Base-by-base conservation (phyloP, 116 monocot species). In the Papilionanthe hybrid region DNA sequence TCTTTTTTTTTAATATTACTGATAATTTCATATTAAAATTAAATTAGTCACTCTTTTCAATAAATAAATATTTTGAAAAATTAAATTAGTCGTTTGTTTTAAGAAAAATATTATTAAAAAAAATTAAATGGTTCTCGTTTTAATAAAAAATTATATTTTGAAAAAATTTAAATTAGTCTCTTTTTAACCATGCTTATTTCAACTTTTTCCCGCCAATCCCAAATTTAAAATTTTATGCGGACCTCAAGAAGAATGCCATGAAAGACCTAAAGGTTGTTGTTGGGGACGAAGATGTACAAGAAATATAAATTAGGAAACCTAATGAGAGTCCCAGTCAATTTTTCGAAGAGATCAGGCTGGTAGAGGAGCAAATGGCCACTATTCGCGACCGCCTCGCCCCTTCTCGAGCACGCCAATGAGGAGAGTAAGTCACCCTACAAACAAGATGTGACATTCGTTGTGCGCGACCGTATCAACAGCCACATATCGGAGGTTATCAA, bases 401-500 rank as follows among this genome's bases (percentile, higher is more conserved):
- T 82, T 37, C 89, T 97, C 58, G 89, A 97, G 74, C 77, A 86
- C 75, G 87, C 86, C 18, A 92, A 89, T 80, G 91, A 94, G 72
- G 90, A 88, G 82, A 81, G 85, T 77, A 92, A 87, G 76, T 84
- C 92, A 74, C 76, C 87, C 80, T 85, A 85, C 89, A 81, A 87
- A 44, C 88, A 92, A 7, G 94, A 94, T 32, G 82, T 85, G 23
- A 83, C 90, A 66, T 75, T 80, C 13, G 77, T 84, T 58, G 75
- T 86, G 71, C 90, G 91, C 72, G 81, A 77, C 56, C 90, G 86
- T 44, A 90, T 94, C 82, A 88, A 90, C 86, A 65, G 83, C 80
- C 88, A 89, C 82, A 83, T 94, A 84, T 55, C 85, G 72, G 37
- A 37, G 37, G 37, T 4, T 37, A 4, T 37, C 37, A 37, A 37